phyloP scores from a whole-genome alignment of 2,329 filamentous ascomycete species.

The Pseudopithomyces chartarum region DNA sequence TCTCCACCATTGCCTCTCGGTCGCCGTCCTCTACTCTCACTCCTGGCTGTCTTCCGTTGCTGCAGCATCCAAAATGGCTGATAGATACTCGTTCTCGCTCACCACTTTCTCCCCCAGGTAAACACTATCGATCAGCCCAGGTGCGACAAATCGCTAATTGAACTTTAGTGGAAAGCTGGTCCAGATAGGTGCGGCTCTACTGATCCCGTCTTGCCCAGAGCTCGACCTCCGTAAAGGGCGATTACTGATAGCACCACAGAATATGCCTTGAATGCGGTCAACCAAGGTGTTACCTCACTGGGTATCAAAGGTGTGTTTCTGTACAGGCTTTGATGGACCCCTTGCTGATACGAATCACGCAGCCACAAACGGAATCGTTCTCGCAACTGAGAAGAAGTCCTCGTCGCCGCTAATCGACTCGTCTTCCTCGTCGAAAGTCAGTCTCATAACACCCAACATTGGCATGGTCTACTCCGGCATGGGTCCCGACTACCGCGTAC shows the following conservation, averaged over 20 bases:
- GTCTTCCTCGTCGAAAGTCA: slow-evolving; percentile 94
- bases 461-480: slow-evolving; percentile 99
- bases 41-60: slow-evolving; percentile 1
- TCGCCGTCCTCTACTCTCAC: slow-evolving; percentile 3
- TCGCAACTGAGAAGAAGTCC: slow-evolving; percentile 99
- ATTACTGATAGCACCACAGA: slow-evolving; percentile 60
- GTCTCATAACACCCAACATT: slow-evolving; percentile 97
- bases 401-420: slow-evolving; percentile 96
- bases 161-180: slow-evolving; percentile 88
- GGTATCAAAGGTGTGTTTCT: slow-evolving; percentile 84
- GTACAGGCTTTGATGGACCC: not conserved
- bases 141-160: slow-evolving; percentile 52
- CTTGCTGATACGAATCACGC: slow-evolving; percentile 13
- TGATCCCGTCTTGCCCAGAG: not conserved
- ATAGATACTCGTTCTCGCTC: slow-evolving; percentile 98
- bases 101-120: slow-evolving; percentile 99
- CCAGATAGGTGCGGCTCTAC: slow-evolving; percentile 76
- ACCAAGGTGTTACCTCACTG: slow-evolving; percentile 97
- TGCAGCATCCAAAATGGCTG: slow-evolving; percentile 70
- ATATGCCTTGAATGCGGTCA: slow-evolving; percentile 98
- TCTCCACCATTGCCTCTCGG: not conserved
- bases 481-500: slow-evolving; percentile 96
- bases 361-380: slow-evolving; percentile 99
- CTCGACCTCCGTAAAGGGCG: slow-evolving; percentile 13
- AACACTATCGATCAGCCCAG: slow-evolving; percentile 40